A percentile compares a stretch with the other conserved stretches of the same genome.
phyloP scores from a whole-genome alignment of 2,329 filamentous ascomycete genomes.

The Colletotrichum nymphaeae region DNA sequence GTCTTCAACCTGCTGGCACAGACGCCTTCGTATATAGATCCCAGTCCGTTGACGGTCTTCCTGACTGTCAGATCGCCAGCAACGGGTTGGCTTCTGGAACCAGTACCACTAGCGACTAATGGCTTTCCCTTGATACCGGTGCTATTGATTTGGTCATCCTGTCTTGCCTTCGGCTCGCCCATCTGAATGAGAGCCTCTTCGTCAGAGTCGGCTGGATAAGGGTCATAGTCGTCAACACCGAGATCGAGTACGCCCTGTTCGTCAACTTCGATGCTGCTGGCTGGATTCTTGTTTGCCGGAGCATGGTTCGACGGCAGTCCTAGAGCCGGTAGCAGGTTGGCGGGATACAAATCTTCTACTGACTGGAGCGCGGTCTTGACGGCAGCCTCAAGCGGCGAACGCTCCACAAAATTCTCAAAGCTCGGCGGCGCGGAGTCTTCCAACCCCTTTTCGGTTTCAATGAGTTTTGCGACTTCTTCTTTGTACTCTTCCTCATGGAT shows the following conservation, averaged over 20 bases:
- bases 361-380: slow-evolving; percentile 86
- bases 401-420: slow-evolving; percentile 75
- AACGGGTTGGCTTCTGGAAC: background rate
- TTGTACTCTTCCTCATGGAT: slow-evolving; percentile 90
- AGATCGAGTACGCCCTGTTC: slow-evolving; percentile 65
- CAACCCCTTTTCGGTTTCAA: slow-evolving; percentile 70
- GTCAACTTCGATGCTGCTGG: slow-evolving; percentile 71
- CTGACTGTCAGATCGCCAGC: background rate
- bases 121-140: background rate
- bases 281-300: slow-evolving; percentile 44
- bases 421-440: slow-evolving; percentile 55
- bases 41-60: slow-evolving; percentile 37
- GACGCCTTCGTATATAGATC: slow-evolving; percentile 47
- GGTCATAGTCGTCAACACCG: slow-evolving; percentile 59
- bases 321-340: slow-evolving; percentile 66
- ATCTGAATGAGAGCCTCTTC: slow-evolving; percentile 56
- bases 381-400: slow-evolving; percentile 61
- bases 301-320: slow-evolving; percentile 49
- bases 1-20: slow-evolving; percentile 55
- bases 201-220: slow-evolving; percentile 64
- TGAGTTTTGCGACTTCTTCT: slow-evolving; percentile 71
- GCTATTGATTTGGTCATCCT: background rate
- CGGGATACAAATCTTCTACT: slow-evolving; percentile 86
- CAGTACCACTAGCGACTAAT: background rate
- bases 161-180: slow-evolving; percentile 16